phyloP scores from a whole-genome alignment of 2,329 filamentous ascomycete genomes.

The Chaetomium olivaceum region DNA sequence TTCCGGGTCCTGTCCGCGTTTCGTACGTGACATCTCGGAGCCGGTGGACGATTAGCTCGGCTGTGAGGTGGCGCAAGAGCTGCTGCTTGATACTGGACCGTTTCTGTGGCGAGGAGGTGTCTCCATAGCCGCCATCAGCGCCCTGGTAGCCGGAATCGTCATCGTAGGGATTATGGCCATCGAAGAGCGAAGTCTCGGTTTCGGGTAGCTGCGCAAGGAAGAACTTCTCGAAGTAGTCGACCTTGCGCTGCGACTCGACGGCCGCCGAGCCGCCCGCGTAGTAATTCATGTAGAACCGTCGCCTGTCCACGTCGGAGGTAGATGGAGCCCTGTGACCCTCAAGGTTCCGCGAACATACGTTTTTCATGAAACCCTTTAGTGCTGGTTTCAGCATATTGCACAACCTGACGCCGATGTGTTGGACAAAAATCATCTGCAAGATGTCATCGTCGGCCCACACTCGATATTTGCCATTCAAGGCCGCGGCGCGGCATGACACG shows the following conservation, averaged over 20 bases:
- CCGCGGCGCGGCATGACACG: constrained; percentile 45
- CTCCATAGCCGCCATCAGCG: constrained; percentile 18
- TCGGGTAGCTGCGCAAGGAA: constrained; percentile 40
- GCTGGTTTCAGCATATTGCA: constrained; percentile 37
- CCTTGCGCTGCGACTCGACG: constrained; percentile 27
- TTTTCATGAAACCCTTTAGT: constrained; percentile 32
- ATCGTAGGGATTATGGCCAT: constrained; percentile 27
- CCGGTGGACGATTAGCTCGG: constrained; percentile 41
- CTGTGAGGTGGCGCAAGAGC: constrained; percentile 43
- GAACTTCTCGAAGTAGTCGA: constrained; percentile 36
- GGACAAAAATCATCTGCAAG: constrained; percentile 47
- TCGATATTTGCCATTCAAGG: constrained; percentile 46
- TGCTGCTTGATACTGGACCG: constrained; percentile 41
- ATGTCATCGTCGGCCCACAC: constrained; percentile 51
- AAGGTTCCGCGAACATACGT: constrained; percentile 20
- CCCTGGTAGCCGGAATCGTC: constrained; percentile 27
- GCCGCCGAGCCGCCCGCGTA: neutral
- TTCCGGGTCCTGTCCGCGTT: constrained; percentile 16
- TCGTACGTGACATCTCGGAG: constrained; percentile 37
- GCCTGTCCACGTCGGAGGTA: constrained; percentile 33
- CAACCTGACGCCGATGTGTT: constrained; percentile 44
- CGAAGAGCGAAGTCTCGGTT: constrained; percentile 33
- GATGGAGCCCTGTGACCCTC: constrained; percentile 23
- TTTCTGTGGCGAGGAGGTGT: constrained; percentile 27
- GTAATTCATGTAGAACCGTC: constrained; percentile 34